Evolutionary conservation across 371 early-diverging fungal species (phyloP).

Genomic region (Mortierella sp.): DNA sequence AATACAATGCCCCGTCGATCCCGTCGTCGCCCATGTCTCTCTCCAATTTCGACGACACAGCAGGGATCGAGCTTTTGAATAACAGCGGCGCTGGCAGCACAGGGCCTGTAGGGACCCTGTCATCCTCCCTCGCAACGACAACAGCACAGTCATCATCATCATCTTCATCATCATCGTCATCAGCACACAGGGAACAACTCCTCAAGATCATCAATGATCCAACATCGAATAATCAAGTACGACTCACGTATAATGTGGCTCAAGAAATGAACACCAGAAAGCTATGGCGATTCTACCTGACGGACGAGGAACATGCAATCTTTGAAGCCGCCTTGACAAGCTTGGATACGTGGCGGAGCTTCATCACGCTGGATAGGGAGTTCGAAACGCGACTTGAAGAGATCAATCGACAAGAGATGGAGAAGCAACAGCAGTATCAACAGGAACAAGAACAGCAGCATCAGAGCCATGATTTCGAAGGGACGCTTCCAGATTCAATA

Average conservation of each 20-base stretch:
- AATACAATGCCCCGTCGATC: conserved; percentile 4
- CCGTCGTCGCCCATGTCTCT: conserved; percentile 33
- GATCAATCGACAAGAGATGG: too few species aligned
- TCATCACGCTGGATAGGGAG: conserved; percentile 55
- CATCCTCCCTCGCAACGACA: too few species aligned
- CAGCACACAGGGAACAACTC: conserved; percentile 30
- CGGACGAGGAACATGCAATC: conserved; percentile 53
- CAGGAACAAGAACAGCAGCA: conserved; percentile 1
- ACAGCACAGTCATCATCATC: conserved; percentile 1
- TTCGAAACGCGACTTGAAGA: conserved; percentile 30
- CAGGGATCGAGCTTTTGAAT: background rate
- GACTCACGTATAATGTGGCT: conserved; percentile 42
- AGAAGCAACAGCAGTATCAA: conserved; percentile 8
- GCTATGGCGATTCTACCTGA: conserved; percentile 53
- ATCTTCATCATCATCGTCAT: conserved; percentile 6
- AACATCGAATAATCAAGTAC: conserved; percentile 31
- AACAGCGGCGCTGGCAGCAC: too few species aligned
- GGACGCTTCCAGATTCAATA: conserved; percentile 1
- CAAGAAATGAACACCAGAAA: conserved; percentile 55
- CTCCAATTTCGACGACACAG: conserved; percentile 4
- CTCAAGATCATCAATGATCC: conserved; percentile 33
- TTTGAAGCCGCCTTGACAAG: conserved; percentile 57
- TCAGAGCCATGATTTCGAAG: conserved; percentile 1
- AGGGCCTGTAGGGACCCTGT: too few species aligned
- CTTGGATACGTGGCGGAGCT: conserved; percentile 60